These are phyloP conservation scores for Eucalyptus curtisii DNA, from an alignment of 345 rosid genomes.

Conservation along the genomic window DNA sequence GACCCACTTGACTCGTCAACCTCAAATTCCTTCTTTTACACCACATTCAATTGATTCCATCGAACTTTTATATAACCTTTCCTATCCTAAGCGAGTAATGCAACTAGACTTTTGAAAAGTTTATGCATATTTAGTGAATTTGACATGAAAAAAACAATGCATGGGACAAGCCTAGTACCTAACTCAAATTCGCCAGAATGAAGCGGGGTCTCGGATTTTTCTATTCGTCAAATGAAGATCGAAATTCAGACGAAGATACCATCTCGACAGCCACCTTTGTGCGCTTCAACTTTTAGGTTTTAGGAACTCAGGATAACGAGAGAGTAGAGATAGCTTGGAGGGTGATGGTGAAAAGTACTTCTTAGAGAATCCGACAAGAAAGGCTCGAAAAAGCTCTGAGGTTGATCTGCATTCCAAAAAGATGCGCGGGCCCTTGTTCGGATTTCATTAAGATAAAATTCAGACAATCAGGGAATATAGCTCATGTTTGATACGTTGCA, in stretches of 20 bases:
- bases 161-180: neutral
- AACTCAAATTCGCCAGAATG: neutral
- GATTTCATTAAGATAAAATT: neutral
- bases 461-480: neutral
- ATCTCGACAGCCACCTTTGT: neutral
- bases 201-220: neutral
- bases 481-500: neutral
- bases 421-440: neutral
- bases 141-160: neutral
- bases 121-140: neutral
- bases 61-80: neutral
- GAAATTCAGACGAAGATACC: neutral
- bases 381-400: neutral
- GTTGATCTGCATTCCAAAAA: neutral
- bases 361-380: neutral
- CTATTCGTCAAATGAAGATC: neutral
- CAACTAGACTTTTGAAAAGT: neutral
- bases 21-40: neutral
- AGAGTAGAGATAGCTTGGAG: neutral
- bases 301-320: neutral
- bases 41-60: neutral
- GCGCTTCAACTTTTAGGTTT: neutral
- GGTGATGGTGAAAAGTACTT: neutral
- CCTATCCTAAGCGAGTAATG: rapidly evolving
- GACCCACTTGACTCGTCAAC: neutral